Percentiles rank a stretch among this genome's conserved stretches.
phyloP scores from a whole-genome alignment of 2,329 filamentous ascomycete genomes.

The Phialophora verrucosa region DNA sequence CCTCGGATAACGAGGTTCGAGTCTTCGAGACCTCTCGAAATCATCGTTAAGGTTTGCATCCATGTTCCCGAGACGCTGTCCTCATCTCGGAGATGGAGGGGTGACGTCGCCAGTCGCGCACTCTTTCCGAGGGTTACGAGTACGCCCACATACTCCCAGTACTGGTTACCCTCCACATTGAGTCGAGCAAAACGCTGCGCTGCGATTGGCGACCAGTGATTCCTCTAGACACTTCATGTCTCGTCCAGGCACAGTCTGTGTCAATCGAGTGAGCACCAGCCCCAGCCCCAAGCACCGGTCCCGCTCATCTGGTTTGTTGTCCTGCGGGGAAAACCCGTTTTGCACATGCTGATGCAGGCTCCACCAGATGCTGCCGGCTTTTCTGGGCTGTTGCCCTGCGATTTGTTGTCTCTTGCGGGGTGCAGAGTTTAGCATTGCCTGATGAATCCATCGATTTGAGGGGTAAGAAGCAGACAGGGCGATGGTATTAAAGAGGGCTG shows the following conservation, averaged over 20 bases:
- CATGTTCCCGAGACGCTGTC: not conserved
- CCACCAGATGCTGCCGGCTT: not conserved
- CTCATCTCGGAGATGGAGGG: not conserved
- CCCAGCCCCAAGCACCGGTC: not conserved
- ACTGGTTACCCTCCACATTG: not conserved
- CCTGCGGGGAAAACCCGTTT: not conserved
- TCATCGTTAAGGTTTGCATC: not conserved
- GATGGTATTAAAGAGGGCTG: constrained; percentile 8
- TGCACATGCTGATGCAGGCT: not conserved
- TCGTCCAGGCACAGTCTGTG: not conserved
- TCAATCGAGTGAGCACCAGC: not conserved
- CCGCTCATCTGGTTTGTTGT: not conserved
- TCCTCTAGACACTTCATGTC: not conserved
- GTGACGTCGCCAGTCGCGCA: not conserved
- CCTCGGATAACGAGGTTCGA: not conserved
- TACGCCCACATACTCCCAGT: too few species aligned
- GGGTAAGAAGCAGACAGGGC: constrained; percentile 11
- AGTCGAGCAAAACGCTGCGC: not conserved
- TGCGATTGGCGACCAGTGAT: not conserved
- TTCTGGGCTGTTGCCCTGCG: constrained; percentile 3
- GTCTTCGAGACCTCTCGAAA: not conserved
- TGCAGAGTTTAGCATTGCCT: constrained; percentile 9
- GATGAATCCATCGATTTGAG: constrained; percentile 13
- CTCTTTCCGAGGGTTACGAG: not conserved
- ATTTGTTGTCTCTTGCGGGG: constrained; percentile 26